Evolutionary conservation across 2,329 filamentous ascomycete genomes (phyloP), one percentile per base, ranked within the genome.

Genomic region (Colletotrichum sp.): DNA sequence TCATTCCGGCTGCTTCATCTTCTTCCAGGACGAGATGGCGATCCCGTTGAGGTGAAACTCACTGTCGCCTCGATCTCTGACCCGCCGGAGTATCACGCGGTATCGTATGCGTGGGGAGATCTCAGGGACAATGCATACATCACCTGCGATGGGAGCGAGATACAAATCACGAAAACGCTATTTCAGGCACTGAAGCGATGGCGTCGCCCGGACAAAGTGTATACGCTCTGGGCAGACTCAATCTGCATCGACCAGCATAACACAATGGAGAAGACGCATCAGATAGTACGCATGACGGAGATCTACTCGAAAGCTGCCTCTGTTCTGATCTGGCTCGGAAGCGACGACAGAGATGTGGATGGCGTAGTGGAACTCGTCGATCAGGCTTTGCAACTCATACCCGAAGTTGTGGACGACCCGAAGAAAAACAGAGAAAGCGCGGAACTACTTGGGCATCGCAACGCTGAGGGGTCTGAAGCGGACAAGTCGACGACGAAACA

Each of bases 101-200:
- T 73, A 12, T 73, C 66, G n/a, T 73, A 64, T 21, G 71, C 71
- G 13, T 73, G 57, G 55, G 65, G 66, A 1, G 26, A 55, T 3
- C 21, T 52, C 0, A 10, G 24, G 7, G 57, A 73, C 30, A 55
- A 52, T 3, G 39, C 63, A 24, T 68, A 77, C 70, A 81, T 84
- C 7, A 16, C 74, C 18, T 79, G 79, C 52, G 77, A 81, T 60
- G 81, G 78, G 7, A 71, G 70, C 32, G 48, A 76, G 8, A 77
- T 85, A 10, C 70, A 80, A 24, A 72, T 84, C 13, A 84, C 82
- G 14, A 75, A 72, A n/a, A 73, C 16, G 14, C 30, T 63, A 14
- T 63, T 70, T 18, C 4, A 63, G 39, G 28, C 36, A 10, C 30
- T 63, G 3, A 63, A 39, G 4, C 36, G 59, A 24, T 63, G 55